Evolutionary conservation across 2,329 filamentous ascomycete species (phyloP), one percentile per base, ranked within the genome.

Genomic region (Scorias spongiosa): DNA sequence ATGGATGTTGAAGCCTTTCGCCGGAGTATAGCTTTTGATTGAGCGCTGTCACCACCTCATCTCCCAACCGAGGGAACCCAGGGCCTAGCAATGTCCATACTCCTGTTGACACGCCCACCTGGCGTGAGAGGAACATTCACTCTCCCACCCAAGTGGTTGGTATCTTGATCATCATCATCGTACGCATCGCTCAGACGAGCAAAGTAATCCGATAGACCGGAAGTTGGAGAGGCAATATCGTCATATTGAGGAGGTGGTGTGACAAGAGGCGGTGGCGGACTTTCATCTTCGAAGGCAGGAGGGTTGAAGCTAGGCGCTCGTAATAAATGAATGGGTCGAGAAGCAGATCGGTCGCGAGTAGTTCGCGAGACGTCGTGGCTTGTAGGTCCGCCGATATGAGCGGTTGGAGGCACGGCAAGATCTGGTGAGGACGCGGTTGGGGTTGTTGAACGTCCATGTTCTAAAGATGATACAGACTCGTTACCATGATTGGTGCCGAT

Each of bases 211-310:
- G 86, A 83, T 40, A 94, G 62, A 0, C 75, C 75, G 10, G 61
- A 80, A 63, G 66, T 87, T 62, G 59, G 85, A 12, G 81, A 83
- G 1, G 91, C 76, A 32, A 93, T 83, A 2, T 73, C 70, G 46
- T 89, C 84, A 59, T 95, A 94, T 45, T 82, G 78, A 1, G 88
- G 88, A 7, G 88, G 88, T 1, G 87, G 87, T 0, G 86, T 93
- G 50, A 83, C 69, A 12, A 83, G 61, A 1, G 81, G 78, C 42
- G 82, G 82, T 3, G 84, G 83, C 0, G 83, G 79, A 5, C 78
- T 72, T 43, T 93, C 82, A 5, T 85, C 85, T 48, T 91, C 81
- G 56, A 93, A 94, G 0, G 84, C 77, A 0, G 88, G 87, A 2
- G 88, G 88, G 46, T 87, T 87, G 65, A 87, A 93, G 0, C 85